Percentiles rank a stretch among this genome's conserved stretches.
Conservation (phyloP, 768 basidiomycete species). For the Podaxis sp. region DNA sequence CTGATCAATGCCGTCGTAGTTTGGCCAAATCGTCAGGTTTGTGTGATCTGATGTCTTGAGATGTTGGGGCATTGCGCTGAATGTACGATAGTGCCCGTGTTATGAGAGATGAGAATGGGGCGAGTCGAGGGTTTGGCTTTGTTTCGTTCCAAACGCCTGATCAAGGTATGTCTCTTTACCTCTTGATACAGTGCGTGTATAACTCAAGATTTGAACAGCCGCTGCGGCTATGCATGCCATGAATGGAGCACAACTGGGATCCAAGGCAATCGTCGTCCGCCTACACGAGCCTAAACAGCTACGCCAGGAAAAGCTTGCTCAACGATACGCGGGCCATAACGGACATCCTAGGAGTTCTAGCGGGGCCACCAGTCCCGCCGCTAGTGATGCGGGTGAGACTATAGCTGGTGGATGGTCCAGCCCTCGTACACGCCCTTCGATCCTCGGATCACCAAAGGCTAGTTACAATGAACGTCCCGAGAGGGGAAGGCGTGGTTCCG, state of each 20-base stretch:
- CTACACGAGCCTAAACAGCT: constrained; percentile 90
- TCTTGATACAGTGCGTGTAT: background rate
- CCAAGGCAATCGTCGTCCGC: constrained; percentile 81
- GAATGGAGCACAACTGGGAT: constrained; percentile 73
- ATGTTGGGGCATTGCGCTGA: background rate
- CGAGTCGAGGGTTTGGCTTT: constrained; percentile 88
- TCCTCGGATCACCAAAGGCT: constrained; percentile 51
- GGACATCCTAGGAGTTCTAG: constrained; percentile 79
- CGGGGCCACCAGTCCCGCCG: constrained; percentile 83
- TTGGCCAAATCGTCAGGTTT: constrained; percentile 86
- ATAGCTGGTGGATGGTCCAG: constrained; percentile 68
- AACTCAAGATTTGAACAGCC: constrained; percentile 41
- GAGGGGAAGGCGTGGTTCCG: constrained; percentile 74
- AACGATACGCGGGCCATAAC: constrained; percentile 70
- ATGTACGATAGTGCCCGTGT: constrained; percentile 71
- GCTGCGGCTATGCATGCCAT: constrained; percentile 72
- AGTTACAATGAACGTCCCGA: constrained; percentile 57
- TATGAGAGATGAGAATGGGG: constrained; percentile 83
- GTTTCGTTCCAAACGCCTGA: constrained; percentile 84
- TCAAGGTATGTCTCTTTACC: constrained; percentile 52
- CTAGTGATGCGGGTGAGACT: constrained; percentile 79
- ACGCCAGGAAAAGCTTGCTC: constrained; percentile 86
- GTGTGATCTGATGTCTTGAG: background rate
- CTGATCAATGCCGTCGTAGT: constrained; percentile 43
- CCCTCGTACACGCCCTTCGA: constrained; percentile 55